Conservation (phyloP, 352 stramenopile genomes). For the Phytophthora litchii region DNA sequence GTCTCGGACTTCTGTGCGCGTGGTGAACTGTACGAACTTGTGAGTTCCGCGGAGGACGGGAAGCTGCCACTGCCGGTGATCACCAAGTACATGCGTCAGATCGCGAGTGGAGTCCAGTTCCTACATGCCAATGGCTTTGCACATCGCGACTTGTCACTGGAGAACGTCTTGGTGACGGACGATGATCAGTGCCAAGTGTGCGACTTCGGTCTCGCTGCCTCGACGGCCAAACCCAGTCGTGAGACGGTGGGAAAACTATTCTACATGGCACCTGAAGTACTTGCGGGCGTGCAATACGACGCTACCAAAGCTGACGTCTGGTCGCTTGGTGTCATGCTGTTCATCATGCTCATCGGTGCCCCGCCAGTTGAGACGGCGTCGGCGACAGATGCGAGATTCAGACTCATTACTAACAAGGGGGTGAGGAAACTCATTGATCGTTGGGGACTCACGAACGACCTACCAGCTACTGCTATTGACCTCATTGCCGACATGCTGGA, state of each 20-base stretch:
- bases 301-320: constrained; percentile 83
- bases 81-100: constrained; percentile 70
- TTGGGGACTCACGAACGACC: constrained; percentile 66
- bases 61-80: constrained; percentile 49
- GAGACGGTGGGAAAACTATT: constrained; percentile 86
- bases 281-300: constrained; percentile 67
- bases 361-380: constrained; percentile 70
- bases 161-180: constrained; percentile 83
- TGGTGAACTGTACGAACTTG: constrained; percentile 83
- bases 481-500: constrained; percentile 69
- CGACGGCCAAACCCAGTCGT: constrained; percentile 43
- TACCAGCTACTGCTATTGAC: constrained; percentile 62
- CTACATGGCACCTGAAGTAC: constrained; percentile 87
- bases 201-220: constrained; percentile 78
- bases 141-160: constrained; percentile 83
- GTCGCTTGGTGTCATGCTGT: constrained; percentile 88
- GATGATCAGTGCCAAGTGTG: constrained; percentile 80
- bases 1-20: constrained; percentile 75
- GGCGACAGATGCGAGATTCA: constrained; percentile 61
- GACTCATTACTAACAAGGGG: constrained; percentile 63
- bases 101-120: constrained; percentile 74
- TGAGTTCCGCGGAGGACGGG: constrained; percentile 57
- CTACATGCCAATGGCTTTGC: constrained; percentile 78
- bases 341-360: constrained; percentile 80
- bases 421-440: constrained; percentile 66